These are phyloP conservation scores for Halteria grandinella DNA, from an alignment of 73 alveolate genomes.

Conservation along the genomic window DNA sequence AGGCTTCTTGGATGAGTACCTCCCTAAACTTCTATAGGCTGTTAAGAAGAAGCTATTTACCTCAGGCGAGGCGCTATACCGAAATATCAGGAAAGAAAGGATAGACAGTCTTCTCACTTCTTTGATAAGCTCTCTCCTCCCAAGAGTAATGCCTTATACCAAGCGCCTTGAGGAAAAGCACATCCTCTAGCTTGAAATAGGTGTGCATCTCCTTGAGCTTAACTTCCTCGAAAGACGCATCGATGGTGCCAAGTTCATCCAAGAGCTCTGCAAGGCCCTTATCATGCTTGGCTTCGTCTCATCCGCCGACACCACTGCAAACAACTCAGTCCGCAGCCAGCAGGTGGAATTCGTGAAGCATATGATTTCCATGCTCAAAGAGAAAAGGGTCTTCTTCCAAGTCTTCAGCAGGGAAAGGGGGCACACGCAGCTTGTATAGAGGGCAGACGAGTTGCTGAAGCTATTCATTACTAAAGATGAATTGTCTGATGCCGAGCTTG, in stretches of 20 bases:
- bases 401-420: constrained; percentile 71
- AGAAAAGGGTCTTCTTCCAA: constrained; percentile 67
- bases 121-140: constrained; percentile 1
- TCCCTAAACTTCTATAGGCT: constrained; percentile 65
- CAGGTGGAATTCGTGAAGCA: constrained; percentile 18
- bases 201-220: constrained; percentile 70
- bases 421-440: constrained; percentile 75
- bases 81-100: constrained; percentile 81
- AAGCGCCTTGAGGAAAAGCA: constrained; percentile 61
- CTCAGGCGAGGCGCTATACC: constrained; percentile 65
- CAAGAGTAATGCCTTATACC: constrained; percentile 32
- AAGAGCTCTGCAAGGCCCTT: constrained; percentile 61
- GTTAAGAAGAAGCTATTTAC: constrained; percentile 63
- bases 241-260: constrained; percentile 82
- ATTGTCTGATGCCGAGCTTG: constrained; percentile 64
- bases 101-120: constrained; percentile 65
- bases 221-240: constrained; percentile 82
- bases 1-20: constrained; percentile 56
- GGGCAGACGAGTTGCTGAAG: constrained; percentile 78
- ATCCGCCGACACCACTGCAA: not conserved
- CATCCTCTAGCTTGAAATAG: constrained; percentile 70
- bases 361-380: constrained; percentile 51
- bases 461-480: constrained; percentile 68
- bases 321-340: too few relatives aligned
- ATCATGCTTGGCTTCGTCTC: constrained; percentile 29